Conservation (phyloP, 2,329 filamentous ascomycete species). For the Diaporthe vaccinii region DNA sequence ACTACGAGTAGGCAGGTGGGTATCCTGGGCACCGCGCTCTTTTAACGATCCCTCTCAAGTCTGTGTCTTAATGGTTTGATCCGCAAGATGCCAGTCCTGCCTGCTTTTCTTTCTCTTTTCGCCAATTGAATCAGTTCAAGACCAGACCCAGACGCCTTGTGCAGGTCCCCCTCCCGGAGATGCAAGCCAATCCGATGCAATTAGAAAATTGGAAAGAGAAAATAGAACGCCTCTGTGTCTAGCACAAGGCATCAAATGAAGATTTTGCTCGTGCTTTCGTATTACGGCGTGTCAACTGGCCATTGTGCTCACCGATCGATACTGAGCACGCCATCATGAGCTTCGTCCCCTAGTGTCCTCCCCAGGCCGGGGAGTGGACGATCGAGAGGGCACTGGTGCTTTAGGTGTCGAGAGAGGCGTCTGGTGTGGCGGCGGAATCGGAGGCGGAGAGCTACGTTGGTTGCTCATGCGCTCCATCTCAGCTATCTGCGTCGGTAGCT, state of each 20-base stretch:
- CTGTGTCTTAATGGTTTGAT: constrained; percentile 3
- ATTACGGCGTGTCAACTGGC: background rate
- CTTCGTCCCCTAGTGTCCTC: background rate
- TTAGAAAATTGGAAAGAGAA: background rate
- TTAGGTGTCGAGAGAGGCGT: background rate
- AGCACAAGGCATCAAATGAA: background rate
- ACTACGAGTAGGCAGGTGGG: constrained; percentile 25
- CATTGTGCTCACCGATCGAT: background rate
- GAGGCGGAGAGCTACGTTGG: constrained; percentile 26
- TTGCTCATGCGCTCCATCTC: constrained; percentile 39
- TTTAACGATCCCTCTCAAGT: background rate
- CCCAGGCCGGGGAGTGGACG: background rate
- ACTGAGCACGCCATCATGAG: background rate
- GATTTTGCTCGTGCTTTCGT: background rate
- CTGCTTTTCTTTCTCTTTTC: constrained; percentile 18
- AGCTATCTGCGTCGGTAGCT: constrained; percentile 35
- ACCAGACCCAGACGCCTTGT: constrained; percentile 16
- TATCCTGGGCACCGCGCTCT: constrained; percentile 26
- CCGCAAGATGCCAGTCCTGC: constrained; percentile 17
- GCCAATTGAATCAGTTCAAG: background rate
- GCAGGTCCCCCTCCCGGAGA: constrained; percentile 8
- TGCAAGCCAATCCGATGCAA: constrained; percentile 27
- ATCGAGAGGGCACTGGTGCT: background rate
- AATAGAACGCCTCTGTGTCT: background rate
- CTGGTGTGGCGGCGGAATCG: background rate